These are phyloP conservation scores for Crinitomyces ghanaensis DNA, from an alignment of 805 yeast species.

Conservation along the genomic window DNA sequence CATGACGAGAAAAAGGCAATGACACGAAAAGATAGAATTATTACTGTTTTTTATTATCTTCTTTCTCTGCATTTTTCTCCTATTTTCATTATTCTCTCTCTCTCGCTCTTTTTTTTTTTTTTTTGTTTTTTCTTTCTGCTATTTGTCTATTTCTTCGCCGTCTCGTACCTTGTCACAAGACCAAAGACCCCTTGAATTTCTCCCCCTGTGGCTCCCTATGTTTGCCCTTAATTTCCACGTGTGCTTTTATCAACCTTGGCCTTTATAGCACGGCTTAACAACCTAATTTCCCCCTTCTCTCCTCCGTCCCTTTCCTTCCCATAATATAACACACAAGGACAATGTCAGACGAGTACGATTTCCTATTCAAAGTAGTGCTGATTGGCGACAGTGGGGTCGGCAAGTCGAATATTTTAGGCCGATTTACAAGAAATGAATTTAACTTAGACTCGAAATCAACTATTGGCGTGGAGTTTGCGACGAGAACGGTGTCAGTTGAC, in stretches of 20 bases:
- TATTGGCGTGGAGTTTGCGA: constrained; percentile 97
- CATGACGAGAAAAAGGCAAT: neutral
- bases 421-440: constrained; percentile 94
- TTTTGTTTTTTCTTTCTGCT: neutral
- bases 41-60: neutral
- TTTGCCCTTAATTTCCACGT: too few relatives aligned
- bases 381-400: constrained; percentile 98
- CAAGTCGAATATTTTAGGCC: constrained; percentile 81
- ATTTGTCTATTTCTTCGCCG: too few relatives aligned
- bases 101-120: neutral
- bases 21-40: neutral
- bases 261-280: too few relatives aligned
- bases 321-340: too few relatives aligned
- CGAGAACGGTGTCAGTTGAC: constrained; percentile 86
- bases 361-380: constrained; percentile 84
- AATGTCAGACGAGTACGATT: constrained; percentile 73
- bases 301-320: too few relatives aligned
- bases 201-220: too few relatives aligned
- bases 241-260: too few relatives aligned
- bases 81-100: neutral
- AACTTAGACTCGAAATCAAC: constrained; percentile 89
- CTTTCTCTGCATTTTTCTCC: neutral
- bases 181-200: too few relatives aligned
- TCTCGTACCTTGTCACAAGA: too few relatives aligned
- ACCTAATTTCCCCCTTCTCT: too few relatives aligned